Evolutionary conservation across 441 rosid species (phyloP), one percentile per base, ranked within the genome.

Genomic region (Sinapis alba): DNA sequence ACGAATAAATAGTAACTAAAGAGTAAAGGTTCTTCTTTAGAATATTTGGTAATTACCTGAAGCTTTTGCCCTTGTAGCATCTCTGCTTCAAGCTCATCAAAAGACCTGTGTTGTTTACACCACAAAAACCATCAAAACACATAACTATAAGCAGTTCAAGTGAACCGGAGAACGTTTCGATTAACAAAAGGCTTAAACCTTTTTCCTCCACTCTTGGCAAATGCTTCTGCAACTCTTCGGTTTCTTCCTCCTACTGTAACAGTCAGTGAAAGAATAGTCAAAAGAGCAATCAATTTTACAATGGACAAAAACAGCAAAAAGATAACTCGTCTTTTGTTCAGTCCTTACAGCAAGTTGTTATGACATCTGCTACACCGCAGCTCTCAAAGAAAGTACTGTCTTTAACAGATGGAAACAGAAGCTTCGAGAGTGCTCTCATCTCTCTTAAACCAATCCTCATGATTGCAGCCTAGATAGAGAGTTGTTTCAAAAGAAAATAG

Each of bases 401-500:
- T 75, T 88, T 88, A 60, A 93, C 98, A 9, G 97, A 90, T 13
- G 96, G 83, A 84, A 89, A 96, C 83, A 96, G 66, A 56, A 90
- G 85, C 85, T 93, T 90, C 41, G 98, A 96, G 27, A 93, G 88
- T 53, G 86, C 89, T 84, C 75, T 91, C 98, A 93, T 96, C 82
- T 96, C 98, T 88, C 91, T 83, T 27, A 93, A 82, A 71, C 98
- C 98, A 74, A 96, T 93, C 87, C 97, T 88, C 99, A 93, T 93
- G 69, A 96, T 88, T 19, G 98, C 99, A 68, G 99, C 99, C 99
- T 93, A 69, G 8, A 45, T 45, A 45, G 51, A 45, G 32, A 16
- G 13, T 16, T n/a, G 30, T 28, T 7, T 20, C 12, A 20, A 64
- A 65, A 77, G 26, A 26, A 58, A 2, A 11, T 26, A 66, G 30